Evolutionary conservation across 257 asterid species (phyloP).

Genomic region (Solanum virginianum): DNA sequence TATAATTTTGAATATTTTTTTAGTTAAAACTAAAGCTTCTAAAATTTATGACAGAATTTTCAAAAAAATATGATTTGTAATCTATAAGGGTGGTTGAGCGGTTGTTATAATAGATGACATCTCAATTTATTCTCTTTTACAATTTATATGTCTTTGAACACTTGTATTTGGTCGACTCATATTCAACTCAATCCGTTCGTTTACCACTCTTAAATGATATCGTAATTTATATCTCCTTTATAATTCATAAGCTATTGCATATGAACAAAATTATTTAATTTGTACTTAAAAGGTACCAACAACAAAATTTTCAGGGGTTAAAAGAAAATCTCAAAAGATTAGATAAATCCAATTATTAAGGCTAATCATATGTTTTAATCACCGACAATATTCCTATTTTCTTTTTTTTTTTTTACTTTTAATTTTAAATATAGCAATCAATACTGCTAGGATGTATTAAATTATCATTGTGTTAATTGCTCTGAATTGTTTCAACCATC

Average conservation of each 20-base stretch:
- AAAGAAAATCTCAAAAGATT: not conserved
- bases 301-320: not conserved
- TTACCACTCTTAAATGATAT: too few species aligned
- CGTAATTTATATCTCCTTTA: too few species aligned
- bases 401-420: not conserved
- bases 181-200: too few species aligned
- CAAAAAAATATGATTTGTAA: not conserved
- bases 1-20: not conserved
- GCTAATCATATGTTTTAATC: not conserved
- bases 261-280: not conserved
- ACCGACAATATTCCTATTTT: not conserved
- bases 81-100: not conserved
- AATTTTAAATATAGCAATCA: not conserved
- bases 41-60: not conserved
- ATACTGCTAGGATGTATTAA: not conserved
- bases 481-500: not conserved
- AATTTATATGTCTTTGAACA: too few species aligned
- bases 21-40: not conserved
- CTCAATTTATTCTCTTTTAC: rapidly evolving
- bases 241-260: not conserved
- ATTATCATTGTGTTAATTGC: not conserved
- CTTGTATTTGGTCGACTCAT: too few species aligned
- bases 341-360: not conserved
- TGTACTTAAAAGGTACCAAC: not conserved
- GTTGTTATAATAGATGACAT: not conserved